Evolutionary conservation across 768 basidiomycete genomes (phyloP), one percentile per base, ranked within the genome.

Genomic region (Aureoboletus auriporus): DNA sequence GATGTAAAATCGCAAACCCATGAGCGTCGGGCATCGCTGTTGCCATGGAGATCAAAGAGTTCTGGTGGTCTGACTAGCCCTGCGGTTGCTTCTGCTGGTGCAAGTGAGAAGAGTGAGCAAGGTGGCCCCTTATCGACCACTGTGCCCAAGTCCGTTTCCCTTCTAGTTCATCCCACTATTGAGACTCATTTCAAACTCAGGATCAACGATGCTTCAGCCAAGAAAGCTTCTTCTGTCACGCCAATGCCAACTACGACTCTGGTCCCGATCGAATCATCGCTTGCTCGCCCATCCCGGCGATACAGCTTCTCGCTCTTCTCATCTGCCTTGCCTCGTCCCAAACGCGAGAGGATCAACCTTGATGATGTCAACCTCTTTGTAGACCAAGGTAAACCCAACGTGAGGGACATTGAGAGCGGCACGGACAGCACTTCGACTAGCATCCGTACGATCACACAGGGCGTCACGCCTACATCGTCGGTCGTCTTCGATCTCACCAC

Each of bases 281-380:
- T 14, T 6, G 43, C 46, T 43, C 62, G 47, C 11, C 57, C 44
- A 47, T 3, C 42, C 17, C 60, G 51, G 14, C 42, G 66, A 39
- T 56, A 43, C 29, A 66, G 58, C 3, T 66, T 65, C 50, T 60
- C 57, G 8, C 59, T 65, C 6, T 35, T 67, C 4, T 29, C 63
- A 0, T 17, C 61, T 23, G 23, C 53, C n/a, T 56, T 67, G 30
- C 39, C 45, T 6, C 53, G 51, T 14, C 31, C 46, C 28, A 65
- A 47, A n/a, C 65, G 50, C 30, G 53, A 49, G 20, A 65, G 58
- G 30, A 39, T 56, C 6, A 14, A 36, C 9, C 41, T 50, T 36
- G 6, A 38, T 13, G 14, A 13, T 14, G 33, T 42, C 12, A 40
- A 41, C 17, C 49, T 31, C 14, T 8, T 39, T 20, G 35, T 14